A percentile compares a stretch with the other conserved stretches of the same genome.
These are phyloP conservation scores for Fibroporia radiculosa DNA, from an alignment of 768 basidiomycete species.

Conservation along the genomic window DNA sequence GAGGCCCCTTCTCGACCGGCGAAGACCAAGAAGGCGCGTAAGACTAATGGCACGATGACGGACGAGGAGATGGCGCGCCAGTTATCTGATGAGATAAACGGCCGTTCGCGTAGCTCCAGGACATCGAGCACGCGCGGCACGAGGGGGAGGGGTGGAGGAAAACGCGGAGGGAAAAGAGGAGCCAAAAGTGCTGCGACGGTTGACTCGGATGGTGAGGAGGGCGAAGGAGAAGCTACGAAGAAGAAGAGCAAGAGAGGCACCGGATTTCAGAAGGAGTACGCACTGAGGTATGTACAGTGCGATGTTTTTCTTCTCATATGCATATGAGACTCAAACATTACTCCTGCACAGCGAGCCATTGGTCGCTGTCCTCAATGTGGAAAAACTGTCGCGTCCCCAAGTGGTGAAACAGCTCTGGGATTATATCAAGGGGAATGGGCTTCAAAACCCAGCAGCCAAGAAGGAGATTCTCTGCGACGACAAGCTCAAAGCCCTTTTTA, in stretches of 20 bases:
- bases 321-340: conserved; percentile 1
- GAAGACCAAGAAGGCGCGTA: conserved; percentile 16
- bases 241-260: conserved; percentile 42
- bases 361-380: conserved; percentile 56
- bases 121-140: conserved; percentile 14
- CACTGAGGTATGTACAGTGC: conserved; percentile 48
- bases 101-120: conserved; percentile 24
- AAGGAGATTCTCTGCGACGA: conserved; percentile 83
- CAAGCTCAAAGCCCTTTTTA: conserved; percentile 65
- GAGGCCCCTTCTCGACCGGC: conserved; percentile 12
- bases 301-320: not conserved
- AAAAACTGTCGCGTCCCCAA: conserved; percentile 76
- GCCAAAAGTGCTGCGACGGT: conserved; percentile 27
- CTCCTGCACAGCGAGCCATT: conserved; percentile 53
- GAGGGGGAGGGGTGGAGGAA: conserved; percentile 24
- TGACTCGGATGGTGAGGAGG: conserved; percentile 26
- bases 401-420: conserved; percentile 89
- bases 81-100: conserved; percentile 37
- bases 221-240: conserved; percentile 26
- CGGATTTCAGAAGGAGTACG: conserved; percentile 74
- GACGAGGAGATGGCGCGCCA: conserved; percentile 39
- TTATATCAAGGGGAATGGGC: conserved; percentile 71
- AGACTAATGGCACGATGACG: conserved; percentile 18
- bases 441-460: conserved; percentile 82
- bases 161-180: conserved; percentile 24